These are phyloP conservation scores for Alternaria alternata DNA, from an alignment of 2,329 filamentous ascomycete genomes.

Conservation along the genomic window DNA sequence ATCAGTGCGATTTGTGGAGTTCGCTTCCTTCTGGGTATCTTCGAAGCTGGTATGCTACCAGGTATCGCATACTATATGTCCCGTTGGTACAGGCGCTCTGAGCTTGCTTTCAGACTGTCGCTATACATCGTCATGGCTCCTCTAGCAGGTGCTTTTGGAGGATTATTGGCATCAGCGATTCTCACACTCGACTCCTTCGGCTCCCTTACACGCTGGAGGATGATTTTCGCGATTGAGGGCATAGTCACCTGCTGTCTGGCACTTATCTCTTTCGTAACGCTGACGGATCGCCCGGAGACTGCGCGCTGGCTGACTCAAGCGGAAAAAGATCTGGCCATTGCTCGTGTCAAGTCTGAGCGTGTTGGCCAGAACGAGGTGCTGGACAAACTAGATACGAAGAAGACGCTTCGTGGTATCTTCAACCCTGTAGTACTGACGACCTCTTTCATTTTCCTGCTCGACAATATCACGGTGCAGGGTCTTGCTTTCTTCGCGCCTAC, in stretches of 20 bases:
- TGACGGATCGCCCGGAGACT: slow-evolving; percentile 74
- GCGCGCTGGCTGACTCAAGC: slow-evolving; percentile 71
- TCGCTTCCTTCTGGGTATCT: slow-evolving; percentile 70
- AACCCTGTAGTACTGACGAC: slow-evolving; percentile 68
- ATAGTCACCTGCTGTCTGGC: slow-evolving; percentile 67
- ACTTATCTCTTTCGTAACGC: slow-evolving; percentile 68
- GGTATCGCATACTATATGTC: slow-evolving; percentile 78
- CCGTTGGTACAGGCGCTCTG: slow-evolving; percentile 74
- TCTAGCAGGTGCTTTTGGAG: slow-evolving; percentile 75
- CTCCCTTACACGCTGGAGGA: slow-evolving; percentile 66
- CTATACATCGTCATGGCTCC: slow-evolving; percentile 76
- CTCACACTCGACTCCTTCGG: slow-evolving; percentile 68
- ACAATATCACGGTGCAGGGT: slow-evolving; percentile 76
- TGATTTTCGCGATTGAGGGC: slow-evolving; percentile 78
- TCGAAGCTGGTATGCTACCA: slow-evolving; percentile 77
- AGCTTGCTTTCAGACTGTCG: slow-evolving; percentile 72
- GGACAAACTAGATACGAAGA: slow-evolving; percentile 67
- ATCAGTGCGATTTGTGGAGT: slow-evolving; percentile 65
- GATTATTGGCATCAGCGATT: slow-evolving; percentile 69
- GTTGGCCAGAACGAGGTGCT: slow-evolving; percentile 69
- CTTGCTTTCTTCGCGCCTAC: slow-evolving; percentile 75
- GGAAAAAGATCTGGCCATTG: slow-evolving; percentile 72
- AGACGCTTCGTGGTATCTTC: slow-evolving; percentile 69
- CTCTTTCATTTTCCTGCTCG: slow-evolving; percentile 67
- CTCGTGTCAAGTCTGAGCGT: slow-evolving; percentile 73